A percentile compares a stretch with the other conserved stretches of the same genome.
These are phyloP conservation scores for Gyrodon lividus DNA, from an alignment of 768 basidiomycete genomes.

Conservation along the genomic window DNA sequence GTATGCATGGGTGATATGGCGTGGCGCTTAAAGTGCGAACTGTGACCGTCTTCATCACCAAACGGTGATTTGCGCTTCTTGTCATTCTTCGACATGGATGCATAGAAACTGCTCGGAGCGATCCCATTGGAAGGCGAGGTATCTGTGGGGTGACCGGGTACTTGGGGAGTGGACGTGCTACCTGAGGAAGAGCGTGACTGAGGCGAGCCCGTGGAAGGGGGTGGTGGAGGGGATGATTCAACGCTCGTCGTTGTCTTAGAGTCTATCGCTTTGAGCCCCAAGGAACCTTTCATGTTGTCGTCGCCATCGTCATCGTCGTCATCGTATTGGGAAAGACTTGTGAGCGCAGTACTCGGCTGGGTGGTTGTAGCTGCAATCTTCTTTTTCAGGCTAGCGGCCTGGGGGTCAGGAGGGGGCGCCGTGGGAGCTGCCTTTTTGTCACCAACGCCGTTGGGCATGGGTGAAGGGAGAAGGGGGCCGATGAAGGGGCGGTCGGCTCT, in stretches of 20 bases:
- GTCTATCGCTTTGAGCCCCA: conserved; percentile 15
- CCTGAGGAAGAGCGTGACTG: conserved; percentile 31
- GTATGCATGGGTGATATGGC: conserved; percentile 21
- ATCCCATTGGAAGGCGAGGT: conserved; percentile 25
- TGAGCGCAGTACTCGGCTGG: conserved; percentile 34
- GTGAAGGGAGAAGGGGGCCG: conserved; percentile 63
- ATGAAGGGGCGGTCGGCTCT: conserved; percentile 55
- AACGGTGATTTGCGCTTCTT: conserved; percentile 42
- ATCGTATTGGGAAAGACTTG: conserved; percentile 39
- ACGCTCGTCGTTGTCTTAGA: conserved; percentile 19
- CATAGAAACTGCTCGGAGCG: conserved; percentile 41
- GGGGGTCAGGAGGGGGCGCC: conserved; percentile 41
- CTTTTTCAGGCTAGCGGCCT: conserved; percentile 49
- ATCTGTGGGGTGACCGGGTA: conserved; percentile 20
- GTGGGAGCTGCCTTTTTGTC: conserved; percentile 17
- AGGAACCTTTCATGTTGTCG: conserved; percentile 20
- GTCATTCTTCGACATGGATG: conserved; percentile 21
- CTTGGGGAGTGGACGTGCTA: conserved; percentile 20
- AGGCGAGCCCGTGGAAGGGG: conserved; percentile 34
- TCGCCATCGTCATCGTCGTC: conserved; percentile 42
- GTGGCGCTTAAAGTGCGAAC: conserved; percentile 19
- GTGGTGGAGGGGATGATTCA: conserved; percentile 31
- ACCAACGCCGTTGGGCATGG: conserved; percentile 21
- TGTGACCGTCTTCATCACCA: conserved; percentile 30
- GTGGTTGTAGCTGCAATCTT: conserved; percentile 47